These are phyloP conservation scores for Physcomitrellopsis africana DNA, from an alignment of 225 moss, liverwort and hornwort genomes.

Conservation along the genomic window DNA sequence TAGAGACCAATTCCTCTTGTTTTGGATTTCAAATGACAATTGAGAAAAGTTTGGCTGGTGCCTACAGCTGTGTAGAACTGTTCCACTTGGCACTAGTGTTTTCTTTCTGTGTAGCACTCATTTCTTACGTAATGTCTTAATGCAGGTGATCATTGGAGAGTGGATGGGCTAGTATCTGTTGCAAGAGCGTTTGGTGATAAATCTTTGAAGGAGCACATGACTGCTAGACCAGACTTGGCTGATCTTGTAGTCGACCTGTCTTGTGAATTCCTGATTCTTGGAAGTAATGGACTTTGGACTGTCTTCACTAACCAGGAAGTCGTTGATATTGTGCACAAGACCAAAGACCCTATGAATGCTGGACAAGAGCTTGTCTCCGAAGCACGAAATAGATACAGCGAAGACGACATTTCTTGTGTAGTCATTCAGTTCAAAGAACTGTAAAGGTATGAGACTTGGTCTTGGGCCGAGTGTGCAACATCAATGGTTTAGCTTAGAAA, in stretches of 20 bases:
- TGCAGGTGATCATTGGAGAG: slow-evolving; percentile 87
- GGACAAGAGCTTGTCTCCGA: slow-evolving; percentile 61
- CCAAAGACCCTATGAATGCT: slow-evolving; percentile 61
- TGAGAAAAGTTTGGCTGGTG: not conserved
- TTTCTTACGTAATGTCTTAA: slow-evolving; percentile 22
- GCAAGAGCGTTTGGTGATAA: slow-evolving; percentile 96
- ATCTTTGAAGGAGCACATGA: slow-evolving; percentile 87
- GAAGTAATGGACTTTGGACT: slow-evolving; percentile 88
- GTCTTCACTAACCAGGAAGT: slow-evolving; percentile 71
- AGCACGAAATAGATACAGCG: slow-evolving; percentile 66
- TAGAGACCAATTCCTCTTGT: not conserved
- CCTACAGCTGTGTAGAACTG: not conserved
- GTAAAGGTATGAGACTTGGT: slow-evolving; percentile 24
- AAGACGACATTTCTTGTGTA: slow-evolving; percentile 85
- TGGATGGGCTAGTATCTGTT: slow-evolving; percentile 83
- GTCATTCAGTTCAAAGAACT: slow-evolving; percentile 77
- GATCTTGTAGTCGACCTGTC: slow-evolving; percentile 83
- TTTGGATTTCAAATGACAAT: not conserved
- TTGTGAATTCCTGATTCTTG: slow-evolving; percentile 83
- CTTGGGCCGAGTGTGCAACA: not conserved
- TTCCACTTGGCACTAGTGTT: not conserved
- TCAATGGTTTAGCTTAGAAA: not conserved
- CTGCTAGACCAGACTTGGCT: slow-evolving; percentile 77
- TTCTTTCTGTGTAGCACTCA: not conserved
- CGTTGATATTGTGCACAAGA: slow-evolving; percentile 59